Evolutionary conservation across 176 grass and related monocot species (phyloP), one percentile per base, ranked within the genome.

Genomic region (Avena atlantica): DNA sequence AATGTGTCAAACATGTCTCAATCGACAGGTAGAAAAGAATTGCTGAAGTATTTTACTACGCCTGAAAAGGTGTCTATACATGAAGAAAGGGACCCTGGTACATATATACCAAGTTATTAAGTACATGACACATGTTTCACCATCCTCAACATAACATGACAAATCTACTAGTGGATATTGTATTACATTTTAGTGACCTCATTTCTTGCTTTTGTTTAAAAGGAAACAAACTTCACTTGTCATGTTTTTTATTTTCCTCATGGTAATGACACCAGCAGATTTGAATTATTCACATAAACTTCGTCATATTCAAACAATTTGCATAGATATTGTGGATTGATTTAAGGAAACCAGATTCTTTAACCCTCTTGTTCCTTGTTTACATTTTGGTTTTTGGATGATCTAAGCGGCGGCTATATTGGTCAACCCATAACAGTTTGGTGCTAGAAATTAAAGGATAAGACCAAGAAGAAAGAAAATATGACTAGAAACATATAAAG

Each of bases 391-490:
- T 25, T 68, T 15, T 15, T 81, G 34, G n/a, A 58, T 66, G 34
- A 12, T 85, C 56, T 79, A 16, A 79, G 60, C 13, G 80, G 2
- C 49, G 9, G 81, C 23, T 77, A 37, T 45, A 36, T 17, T 37
- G n/a, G 84, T 90, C 74, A 73, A 73, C 47, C 21, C 24, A 40
- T 6, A 57, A 27, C 9, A 48, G 19, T 36, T 48, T 63, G 17
- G 20, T 75, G n/a, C 48, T 87, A 49, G 57, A 87, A 42, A 56
- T 56, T 56, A 56, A 85, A 37, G 34, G 84, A 64, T 86, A 83
- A 90, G 81, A 51, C 53, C 20, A 66, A 79, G 10, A 66, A 67
- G 9, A 71, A 57, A 70, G 48, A 74, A 61, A 83, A 78, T 66
- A 12, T 64, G 19, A 21, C 36, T 49, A 65, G 47, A 89, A 85